Base-by-base conservation (phyloP, 768 basidiomycete genomes). In the Russula olivacea region DNA sequence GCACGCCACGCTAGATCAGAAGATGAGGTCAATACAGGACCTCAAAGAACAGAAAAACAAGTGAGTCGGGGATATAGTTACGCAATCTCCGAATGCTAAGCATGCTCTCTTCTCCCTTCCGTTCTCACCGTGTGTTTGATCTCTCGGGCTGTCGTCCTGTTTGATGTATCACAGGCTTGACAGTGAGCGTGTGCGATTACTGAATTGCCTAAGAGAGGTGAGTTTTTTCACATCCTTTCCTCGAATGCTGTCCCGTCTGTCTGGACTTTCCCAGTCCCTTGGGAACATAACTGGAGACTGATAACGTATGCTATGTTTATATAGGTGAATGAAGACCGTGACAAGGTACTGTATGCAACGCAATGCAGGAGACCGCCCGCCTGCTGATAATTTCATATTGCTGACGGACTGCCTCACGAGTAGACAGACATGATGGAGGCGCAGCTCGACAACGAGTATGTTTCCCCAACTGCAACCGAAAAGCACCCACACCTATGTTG, bases 11-110 rank as follows among this genome's bases (percentile, higher is more conserved):
- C 76, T 93, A 5, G 88, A 91, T 64, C 83, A 87, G 71, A 91
- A 91, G 72, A 81, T 81, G 65, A 89, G 84, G 67, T 81, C 87
- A 9, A 83, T 93, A 17, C 87, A 92, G 74, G 90, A 92, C 71
- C 76, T 93, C 50, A 83, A 82, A 58, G 90, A 91, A 72, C 91
- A 93, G 76, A 87, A 87, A 73, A 91, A 92, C 72, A 87, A 88
- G 90, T 91, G 70, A 50, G 83, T 76, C 17, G 32, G 38, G 66
- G 38, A 30, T 48, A 28, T 62, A 61, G 50, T 60, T 54, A 51
- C 28, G 10, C 19, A 9, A 25, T 30, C 40, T 34, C 38, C 61
- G 55, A 51, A 25, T 28, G 38, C 58, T 55, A 50, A 50, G 12
- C 45, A 41, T 47, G n/a, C 12, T 28, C 3, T 34, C 6, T 45